Evolutionary conservation across 1,284 basidiomycete species (phyloP).

Genomic region (Malassezia slooffiae): DNA sequence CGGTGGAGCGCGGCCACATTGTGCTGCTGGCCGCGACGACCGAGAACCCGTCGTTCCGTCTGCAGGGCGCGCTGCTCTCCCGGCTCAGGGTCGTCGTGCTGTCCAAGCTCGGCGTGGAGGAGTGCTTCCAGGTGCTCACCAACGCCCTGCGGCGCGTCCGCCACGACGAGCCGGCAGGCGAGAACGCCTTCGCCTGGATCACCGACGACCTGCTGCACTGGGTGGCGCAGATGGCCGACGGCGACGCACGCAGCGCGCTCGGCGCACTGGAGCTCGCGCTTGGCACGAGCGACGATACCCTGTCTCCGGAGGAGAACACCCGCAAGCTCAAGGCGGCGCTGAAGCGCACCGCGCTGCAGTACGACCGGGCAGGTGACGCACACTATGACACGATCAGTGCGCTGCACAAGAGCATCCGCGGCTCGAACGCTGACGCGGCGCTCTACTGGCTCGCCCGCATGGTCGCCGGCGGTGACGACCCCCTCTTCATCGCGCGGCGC

Average conservation of each 20-base stretch:
- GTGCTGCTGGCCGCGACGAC: slow-evolving; percentile 74
- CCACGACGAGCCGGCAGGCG: slow-evolving; percentile 54
- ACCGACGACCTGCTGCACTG: slow-evolving; percentile 25
- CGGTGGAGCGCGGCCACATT: slow-evolving; percentile 19
- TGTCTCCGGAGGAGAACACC: slow-evolving; percentile 14
- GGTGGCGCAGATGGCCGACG: slow-evolving; percentile 38
- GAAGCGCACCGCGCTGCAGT: slow-evolving; percentile 29
- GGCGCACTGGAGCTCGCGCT: slow-evolving; percentile 35
- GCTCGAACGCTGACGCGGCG: slow-evolving; percentile 66
- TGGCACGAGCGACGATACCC: slow-evolving; percentile 18
- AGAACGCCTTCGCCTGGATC: slow-evolving; percentile 39
- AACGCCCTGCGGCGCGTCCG: slow-evolving; percentile 20
- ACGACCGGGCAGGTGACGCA: slow-evolving; percentile 43
- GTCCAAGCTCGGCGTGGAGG: slow-evolving; percentile 26
- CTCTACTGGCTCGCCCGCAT: slow-evolving; percentile 61
- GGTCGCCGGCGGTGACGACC: slow-evolving; percentile 64
- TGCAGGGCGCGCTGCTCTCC: slow-evolving; percentile 60
- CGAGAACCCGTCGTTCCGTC: slow-evolving; percentile 76
- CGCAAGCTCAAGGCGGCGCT: slow-evolving; percentile 22
- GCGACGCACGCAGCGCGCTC: slow-evolving; percentile 36
- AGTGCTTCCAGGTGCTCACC: slow-evolving; percentile 25
- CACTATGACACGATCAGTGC: slow-evolving; percentile 78
- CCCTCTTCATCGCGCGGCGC: slow-evolving; percentile 68
- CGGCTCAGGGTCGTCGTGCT: slow-evolving; percentile 53
- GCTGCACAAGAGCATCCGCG: slow-evolving; percentile 71